Evolutionary conservation across 1,284 basidiomycete species (phyloP).

Genomic region (Agroathelia rolfsii): DNA sequence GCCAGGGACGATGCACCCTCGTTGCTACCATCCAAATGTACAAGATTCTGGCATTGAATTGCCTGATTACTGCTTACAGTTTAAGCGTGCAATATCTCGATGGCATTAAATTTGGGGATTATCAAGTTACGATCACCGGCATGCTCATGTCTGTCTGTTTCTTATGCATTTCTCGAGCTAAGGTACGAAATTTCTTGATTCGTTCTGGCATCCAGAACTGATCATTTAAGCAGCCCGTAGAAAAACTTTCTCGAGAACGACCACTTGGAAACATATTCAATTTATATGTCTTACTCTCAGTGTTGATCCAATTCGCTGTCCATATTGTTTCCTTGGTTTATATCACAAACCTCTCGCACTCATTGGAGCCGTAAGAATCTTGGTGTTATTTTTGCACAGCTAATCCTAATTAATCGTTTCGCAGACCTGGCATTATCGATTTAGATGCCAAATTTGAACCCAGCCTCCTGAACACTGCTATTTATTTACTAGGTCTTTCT

Average conservation of each 20-base stretch:
- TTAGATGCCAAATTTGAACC: constrained; percentile 93
- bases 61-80: constrained; percentile 92
- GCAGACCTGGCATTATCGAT: constrained; percentile 73
- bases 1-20: constrained; percentile 92
- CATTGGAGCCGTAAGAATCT: constrained; percentile 62
- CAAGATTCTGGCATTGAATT: constrained; percentile 94
- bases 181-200: constrained; percentile 39
- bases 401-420: constrained; percentile 8
- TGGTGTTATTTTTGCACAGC: constrained; percentile 3
- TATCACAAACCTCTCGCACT: constrained; percentile 77
- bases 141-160: constrained; percentile 98
- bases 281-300: constrained; percentile 84
- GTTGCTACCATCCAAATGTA: constrained; percentile 98
- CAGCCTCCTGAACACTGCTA: constrained; percentile 86
- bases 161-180: constrained; percentile 90
- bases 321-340: constrained; percentile 86
- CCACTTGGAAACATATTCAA: constrained; percentile 95
- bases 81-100: constrained; percentile 93
- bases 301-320: constrained; percentile 84
- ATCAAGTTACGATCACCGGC: constrained; percentile 86
- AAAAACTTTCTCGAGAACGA: constrained; percentile 84
- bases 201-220: no score
- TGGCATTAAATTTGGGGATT: constrained; percentile 97
- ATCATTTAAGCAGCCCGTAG: constrained; percentile 58
- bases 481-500: constrained; percentile 86